Evolutionary conservation across 2,329 filamentous ascomycete species (phyloP).

Genomic region (Corynespora cassiicola): DNA sequence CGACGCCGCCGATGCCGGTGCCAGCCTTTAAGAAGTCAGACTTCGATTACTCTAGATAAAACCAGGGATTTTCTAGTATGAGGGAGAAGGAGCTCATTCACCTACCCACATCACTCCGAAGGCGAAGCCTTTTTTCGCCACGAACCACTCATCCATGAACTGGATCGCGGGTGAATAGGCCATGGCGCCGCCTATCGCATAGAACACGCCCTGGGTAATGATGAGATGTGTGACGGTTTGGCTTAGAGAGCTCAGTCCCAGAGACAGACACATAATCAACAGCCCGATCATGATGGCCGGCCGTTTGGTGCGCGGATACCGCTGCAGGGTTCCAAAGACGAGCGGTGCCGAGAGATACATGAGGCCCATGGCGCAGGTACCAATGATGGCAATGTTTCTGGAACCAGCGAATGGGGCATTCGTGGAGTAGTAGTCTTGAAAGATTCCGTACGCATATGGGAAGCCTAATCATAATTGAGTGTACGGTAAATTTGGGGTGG

Average conservation of each 20-base stretch:
- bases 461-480: too few relatives aligned
- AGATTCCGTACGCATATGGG: slow-evolving; percentile 72
- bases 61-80: background rate
- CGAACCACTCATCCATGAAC: slow-evolving; percentile 70
- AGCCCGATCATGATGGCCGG: slow-evolving; percentile 41
- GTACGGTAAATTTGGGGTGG: slow-evolving; percentile 3
- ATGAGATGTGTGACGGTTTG: slow-evolving; percentile 62
- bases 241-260: slow-evolving; percentile 57
- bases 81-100: too few relatives aligned
- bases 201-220: slow-evolving; percentile 66
- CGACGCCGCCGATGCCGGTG: slow-evolving; percentile 51
- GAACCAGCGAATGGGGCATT: slow-evolving; percentile 63
- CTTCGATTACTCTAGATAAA: background rate
- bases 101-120: slow-evolving; percentile 68
- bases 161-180: slow-evolving; percentile 63
- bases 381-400: slow-evolving; percentile 66
- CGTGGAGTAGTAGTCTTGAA: slow-evolving; percentile 71
- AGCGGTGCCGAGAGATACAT: slow-evolving; percentile 54
- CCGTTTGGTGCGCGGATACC: slow-evolving; percentile 40
- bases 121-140: slow-evolving; percentile 63
- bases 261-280: slow-evolving; percentile 40
- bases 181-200: slow-evolving; percentile 63
- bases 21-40: slow-evolving; percentile 26
- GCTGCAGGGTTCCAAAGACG: slow-evolving; percentile 42
- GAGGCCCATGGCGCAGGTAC: slow-evolving; percentile 66